A percentile compares a stretch with the other conserved stretches of the same genome.
phyloP scores from a whole-genome alignment of 2,329 filamentous ascomycete genomes.

The Eurotiales sp. region DNA sequence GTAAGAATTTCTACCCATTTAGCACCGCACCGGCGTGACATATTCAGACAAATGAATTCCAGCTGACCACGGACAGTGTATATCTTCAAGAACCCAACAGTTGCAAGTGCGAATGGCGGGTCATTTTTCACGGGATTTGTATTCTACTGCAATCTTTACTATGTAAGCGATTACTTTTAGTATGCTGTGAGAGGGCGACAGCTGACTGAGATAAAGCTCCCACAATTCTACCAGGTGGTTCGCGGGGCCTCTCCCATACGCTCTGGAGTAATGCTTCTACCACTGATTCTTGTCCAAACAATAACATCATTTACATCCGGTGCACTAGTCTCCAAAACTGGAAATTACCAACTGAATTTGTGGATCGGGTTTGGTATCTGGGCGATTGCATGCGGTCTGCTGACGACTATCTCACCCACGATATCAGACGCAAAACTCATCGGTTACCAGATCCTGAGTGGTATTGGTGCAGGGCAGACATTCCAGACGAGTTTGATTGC shows the following conservation, averaged over 20 bases:
- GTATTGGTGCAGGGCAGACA: slow-evolving; percentile 1
- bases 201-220: slow-evolving; percentile 2
- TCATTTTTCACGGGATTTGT: neutral
- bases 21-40: too few species aligned
- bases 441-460: neutral
- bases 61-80: neutral
- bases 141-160: neutral
- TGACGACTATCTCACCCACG: slow-evolving; percentile 13
- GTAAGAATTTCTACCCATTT: neutral
- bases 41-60: too few species aligned
- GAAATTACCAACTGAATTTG: neutral
- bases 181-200: too few species aligned
- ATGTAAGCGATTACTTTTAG: too few species aligned
- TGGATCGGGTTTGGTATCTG: neutral
- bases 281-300: slow-evolving; percentile 3
- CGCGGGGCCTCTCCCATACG: slow-evolving; percentile 15
- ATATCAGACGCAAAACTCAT: neutral
- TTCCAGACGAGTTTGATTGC: slow-evolving; percentile 5
- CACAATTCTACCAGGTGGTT: slow-evolving; percentile 22
- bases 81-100: neutral
- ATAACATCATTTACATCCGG: neutral
- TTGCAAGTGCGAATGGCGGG: neutral
- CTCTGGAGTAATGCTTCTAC: slow-evolving; percentile 18
- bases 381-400: slow-evolving; percentile 29
- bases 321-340: neutral